Base-by-base conservation (phyloP, 768 basidiomycete species). In the Calocybe cyanea region DNA sequence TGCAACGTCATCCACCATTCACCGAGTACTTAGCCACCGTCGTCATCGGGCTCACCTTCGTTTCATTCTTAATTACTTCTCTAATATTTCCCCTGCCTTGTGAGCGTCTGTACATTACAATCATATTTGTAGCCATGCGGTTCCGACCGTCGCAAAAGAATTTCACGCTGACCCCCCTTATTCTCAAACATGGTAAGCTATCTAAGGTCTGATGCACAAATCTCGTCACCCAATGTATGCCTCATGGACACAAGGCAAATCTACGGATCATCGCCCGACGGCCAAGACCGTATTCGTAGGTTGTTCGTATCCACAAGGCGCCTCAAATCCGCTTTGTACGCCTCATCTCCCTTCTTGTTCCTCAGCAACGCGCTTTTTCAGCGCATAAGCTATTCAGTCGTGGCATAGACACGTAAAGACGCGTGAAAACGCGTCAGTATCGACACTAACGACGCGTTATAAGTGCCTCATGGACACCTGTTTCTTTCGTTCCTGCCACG, bases 371-470 rank as follows among this genome's bases (percentile, higher is more conserved):
- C 57, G 50, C 31, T 33, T 38, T 47, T 37, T 24, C 21, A 24
- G 21, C 28, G 41, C 28, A 34, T 38, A 50, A 40, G 46, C 25
- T 41, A 28, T 11, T 38, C 18, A 44, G 3, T 18, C 28, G 43
- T 33, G 30, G 41, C 43, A 20, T n/a, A 44, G 13, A 50, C 38
- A 66, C 62, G 60, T 63, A 69, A 71, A 57, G 52, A 70, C 73
- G 72, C 73, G 72, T 71, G 63, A 67, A 66, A 58, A 73, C 73
- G 72, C 71, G 71, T 73, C 59, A 51, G 47, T 56, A 46, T 35
- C 41, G 38, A 34, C 45, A 24, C 21, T 18, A 39, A 21, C 49
- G 54, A 48, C 46, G 46, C 52, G 51, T 54, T 34, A 49, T 45
- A 46, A 14, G 42, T 33, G 42, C 53, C 51, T 56, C 55, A 45